A percentile compares a stretch with the other conserved stretches of the same genome.
Conservation (phyloP, 1,284 basidiomycete species). For the Ustilago trichophora region DNA sequence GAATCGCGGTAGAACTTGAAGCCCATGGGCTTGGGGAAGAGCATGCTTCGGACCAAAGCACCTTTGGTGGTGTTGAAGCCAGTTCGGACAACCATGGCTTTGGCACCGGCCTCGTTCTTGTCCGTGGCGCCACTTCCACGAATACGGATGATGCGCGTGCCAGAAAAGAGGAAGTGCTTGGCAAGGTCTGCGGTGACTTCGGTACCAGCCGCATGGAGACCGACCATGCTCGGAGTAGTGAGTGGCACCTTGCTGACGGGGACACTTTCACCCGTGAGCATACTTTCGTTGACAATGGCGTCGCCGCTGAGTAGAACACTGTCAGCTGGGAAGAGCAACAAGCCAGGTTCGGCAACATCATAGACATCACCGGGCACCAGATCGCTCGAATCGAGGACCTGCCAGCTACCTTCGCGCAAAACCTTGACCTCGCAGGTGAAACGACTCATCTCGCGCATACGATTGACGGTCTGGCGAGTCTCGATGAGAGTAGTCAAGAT, state of each 20-base stretch:
- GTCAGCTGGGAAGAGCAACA: constrained; percentile 79
- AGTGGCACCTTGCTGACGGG: constrained; percentile 87
- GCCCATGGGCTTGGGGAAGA: constrained; percentile 97
- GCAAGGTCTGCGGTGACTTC: constrained; percentile 76
- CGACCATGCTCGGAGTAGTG: constrained; percentile 43
- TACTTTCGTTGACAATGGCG: constrained; percentile 97
- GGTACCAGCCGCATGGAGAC: constrained; percentile 45
- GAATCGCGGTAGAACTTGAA: constrained; percentile 94
- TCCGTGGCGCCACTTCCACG: constrained; percentile 69
- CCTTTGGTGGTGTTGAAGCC: constrained; percentile 99
- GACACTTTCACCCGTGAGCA: constrained; percentile 95
- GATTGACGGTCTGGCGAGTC: no score
- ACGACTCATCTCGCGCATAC: constrained; percentile 25
- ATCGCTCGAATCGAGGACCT: not conserved
- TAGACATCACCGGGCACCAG: constrained; percentile 53
- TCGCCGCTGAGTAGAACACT: constrained; percentile 91
- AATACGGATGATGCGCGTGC: constrained; percentile 92
- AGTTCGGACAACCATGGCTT: constrained; percentile 88
- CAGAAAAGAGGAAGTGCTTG: constrained; percentile 88
- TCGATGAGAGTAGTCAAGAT: constrained; percentile 28
- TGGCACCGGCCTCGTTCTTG: constrained; percentile 69
- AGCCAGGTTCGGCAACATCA: constrained; percentile 14
- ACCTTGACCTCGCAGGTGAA: constrained; percentile 39
- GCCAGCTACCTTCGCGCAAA: not conserved
- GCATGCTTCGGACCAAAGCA: constrained; percentile 92